Conservation (phyloP, 2,329 filamentous ascomycete genomes). For the Metarhizium humberi region DNA sequence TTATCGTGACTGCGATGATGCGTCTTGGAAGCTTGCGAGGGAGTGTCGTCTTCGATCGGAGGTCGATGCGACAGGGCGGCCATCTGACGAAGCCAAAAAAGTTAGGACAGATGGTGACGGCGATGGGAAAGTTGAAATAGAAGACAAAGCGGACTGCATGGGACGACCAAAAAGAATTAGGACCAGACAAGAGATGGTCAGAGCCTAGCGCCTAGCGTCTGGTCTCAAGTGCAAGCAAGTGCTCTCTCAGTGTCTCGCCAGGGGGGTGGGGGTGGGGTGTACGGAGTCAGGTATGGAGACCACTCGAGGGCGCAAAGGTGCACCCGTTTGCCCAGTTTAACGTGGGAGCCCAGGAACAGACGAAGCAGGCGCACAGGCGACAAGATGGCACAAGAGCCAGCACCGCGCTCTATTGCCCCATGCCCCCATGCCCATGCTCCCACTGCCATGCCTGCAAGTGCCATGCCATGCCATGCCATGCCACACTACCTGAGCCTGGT, state of each 20-base stretch:
- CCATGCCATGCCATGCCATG: not conserved
- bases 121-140: slow-evolving; percentile 26
- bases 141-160: slow-evolving; percentile 11
- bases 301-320: too few relatives aligned
- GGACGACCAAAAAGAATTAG: slow-evolving; percentile 11
- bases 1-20: not conserved
- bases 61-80: slow-evolving; percentile 30
- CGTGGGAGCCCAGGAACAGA: not conserved
- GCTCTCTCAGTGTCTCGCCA: not conserved
- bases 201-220: slow-evolving; percentile 5
- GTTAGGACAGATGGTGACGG: slow-evolving; percentile 20
- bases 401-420: not conserved
- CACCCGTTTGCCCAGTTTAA: too few relatives aligned
- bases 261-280: not conserved
- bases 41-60: slow-evolving; percentile 17
- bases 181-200: slow-evolving; percentile 5
- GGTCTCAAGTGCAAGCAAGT: slow-evolving; percentile 1
- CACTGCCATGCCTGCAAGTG: not conserved
- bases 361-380: not conserved
- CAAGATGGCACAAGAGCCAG: not conserved
- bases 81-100: slow-evolving; percentile 32
- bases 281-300: not conserved
- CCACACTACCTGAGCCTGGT: not conserved
- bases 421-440: not conserved
- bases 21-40: slow-evolving; percentile 2